Percentiles rank a stretch among this genome's conserved stretches.
These are phyloP conservation scores for Didymella sp. DNA, from an alignment of 2,329 filamentous ascomycete species.

Conservation along the genomic window DNA sequence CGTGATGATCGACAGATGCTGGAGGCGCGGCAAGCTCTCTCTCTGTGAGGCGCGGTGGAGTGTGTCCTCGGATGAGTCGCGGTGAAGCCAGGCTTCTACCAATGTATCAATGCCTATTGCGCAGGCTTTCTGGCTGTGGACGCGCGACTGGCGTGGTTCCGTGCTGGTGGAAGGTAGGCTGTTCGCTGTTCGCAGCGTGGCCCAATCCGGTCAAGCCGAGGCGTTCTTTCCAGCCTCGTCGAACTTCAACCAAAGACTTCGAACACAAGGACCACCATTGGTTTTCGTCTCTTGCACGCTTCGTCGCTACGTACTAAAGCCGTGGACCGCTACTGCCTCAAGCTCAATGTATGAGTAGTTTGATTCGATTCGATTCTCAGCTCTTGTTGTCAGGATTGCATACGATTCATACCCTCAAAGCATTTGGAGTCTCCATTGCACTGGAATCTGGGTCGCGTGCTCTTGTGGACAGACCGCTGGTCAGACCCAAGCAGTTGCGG, in stretches of 20 bases:
- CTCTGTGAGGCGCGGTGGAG: not conserved
- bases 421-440: not conserved
- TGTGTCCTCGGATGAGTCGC: constrained; percentile 1
- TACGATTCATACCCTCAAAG: not conserved
- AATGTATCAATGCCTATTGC: constrained; percentile 7
- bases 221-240: constrained; percentile 6
- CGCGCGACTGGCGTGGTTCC: constrained; percentile 3
- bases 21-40: constrained; percentile 11
- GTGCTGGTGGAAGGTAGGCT: constrained; percentile 13
- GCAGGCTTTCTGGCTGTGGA: constrained; percentile 9
- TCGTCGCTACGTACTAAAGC: not conserved
- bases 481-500: too few species aligned
- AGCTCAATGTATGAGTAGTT: not conserved
- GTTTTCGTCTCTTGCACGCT: not conserved
- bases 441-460: not conserved
- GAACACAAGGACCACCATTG: not conserved
- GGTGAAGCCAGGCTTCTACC: not conserved
- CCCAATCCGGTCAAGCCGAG: constrained; percentile 20
- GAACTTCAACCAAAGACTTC: constrained; percentile 2
- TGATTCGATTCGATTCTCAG: not conserved
- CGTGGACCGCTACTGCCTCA: not conserved
- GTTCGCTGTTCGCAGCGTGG: constrained; percentile 9
- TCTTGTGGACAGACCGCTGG: not conserved
- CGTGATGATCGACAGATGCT: constrained; percentile 19
- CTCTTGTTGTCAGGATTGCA: not conserved